A percentile compares a stretch with the other conserved stretches of the same genome.
Evolutionary conservation across 495 filamentous ascomycete genomes (phyloP).

Genomic region (Talaromyces adpressus): DNA sequence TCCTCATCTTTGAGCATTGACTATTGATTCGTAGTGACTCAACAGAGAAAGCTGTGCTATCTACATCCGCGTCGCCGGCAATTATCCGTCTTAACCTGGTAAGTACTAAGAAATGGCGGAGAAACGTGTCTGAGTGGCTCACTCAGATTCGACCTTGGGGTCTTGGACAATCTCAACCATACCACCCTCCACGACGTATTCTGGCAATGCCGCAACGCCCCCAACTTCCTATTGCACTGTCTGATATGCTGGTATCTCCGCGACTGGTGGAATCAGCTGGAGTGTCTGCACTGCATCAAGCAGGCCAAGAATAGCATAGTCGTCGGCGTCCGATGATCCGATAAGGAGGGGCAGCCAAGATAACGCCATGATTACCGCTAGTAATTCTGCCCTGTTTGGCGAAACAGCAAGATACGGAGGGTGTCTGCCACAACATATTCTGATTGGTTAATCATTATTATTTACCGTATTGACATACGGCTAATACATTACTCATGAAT

Average conservation of each 20-base stretch:
- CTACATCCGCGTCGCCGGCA: background rate
- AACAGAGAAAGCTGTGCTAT: background rate
- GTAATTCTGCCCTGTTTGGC: background rate
- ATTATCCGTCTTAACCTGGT: background rate
- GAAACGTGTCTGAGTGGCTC: background rate
- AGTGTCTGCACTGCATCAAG: background rate
- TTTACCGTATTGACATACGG: background rate
- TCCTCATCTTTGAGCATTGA: background rate
- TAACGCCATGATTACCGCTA: conserved; percentile 2
- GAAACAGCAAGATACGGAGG: background rate
- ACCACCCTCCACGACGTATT: background rate
- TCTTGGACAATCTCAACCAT: background rate
- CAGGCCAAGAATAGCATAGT: background rate
- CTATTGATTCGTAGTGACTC: background rate
- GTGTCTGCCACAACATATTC: background rate
- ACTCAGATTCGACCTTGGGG: conserved; percentile 2
- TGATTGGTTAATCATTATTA: background rate
- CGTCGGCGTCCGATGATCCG: conserved; percentile 2
- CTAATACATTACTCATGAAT: background rate
- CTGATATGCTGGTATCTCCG: background rate
- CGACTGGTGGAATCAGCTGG: background rate
- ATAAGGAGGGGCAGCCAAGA: conserved; percentile 2
- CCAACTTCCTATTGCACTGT: background rate
- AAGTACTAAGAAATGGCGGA: background rate
- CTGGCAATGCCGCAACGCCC: background rate